Evolutionary conservation across 129 eudicot genomes (phyloP).

Genomic region (Escallonia herrerae): DNA sequence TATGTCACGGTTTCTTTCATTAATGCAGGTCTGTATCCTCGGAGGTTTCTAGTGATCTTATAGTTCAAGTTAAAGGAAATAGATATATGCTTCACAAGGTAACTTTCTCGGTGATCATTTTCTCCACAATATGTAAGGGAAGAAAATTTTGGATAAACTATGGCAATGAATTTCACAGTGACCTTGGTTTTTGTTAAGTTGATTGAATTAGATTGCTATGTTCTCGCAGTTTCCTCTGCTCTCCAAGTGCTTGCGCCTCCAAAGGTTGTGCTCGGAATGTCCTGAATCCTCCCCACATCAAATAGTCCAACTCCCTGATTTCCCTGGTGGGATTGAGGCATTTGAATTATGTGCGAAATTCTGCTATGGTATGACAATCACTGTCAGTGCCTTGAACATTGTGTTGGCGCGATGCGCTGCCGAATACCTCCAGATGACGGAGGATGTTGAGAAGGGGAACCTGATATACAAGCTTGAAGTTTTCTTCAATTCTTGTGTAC

Average conservation of each 20-base stretch:
- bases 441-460: slow-evolving; percentile 87
- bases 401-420: slow-evolving; percentile 73
- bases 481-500: slow-evolving; percentile 73
- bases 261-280: slow-evolving; percentile 57
- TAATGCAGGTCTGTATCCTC: slow-evolving; percentile 80
- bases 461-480: slow-evolving; percentile 67
- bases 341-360: slow-evolving; percentile 88
- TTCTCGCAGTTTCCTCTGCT: slow-evolving; percentile 72
- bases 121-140: no score
- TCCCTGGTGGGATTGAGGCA: slow-evolving; percentile 81
- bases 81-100: slow-evolving; percentile 98
- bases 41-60: slow-evolving; percentile 86
- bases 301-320: slow-evolving; percentile 73
- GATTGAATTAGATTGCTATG: neutral
- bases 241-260: slow-evolving; percentile 70
- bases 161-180: neutral
- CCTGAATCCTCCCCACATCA: slow-evolving; percentile 64
- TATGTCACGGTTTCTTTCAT: no score
- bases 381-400: slow-evolving; percentile 84
- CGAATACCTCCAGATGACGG: slow-evolving; percentile 88
- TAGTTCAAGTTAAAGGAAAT: slow-evolving; percentile 68
- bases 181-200: neutral
- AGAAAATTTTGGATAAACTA: neutral
- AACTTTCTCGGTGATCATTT: neutral
- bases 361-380: slow-evolving; percentile 93